Percentiles rank a stretch among this genome's conserved stretches.
phyloP scores from a whole-genome alignment of 2,329 filamentous ascomycete species.

The Fusarium foetens region DNA sequence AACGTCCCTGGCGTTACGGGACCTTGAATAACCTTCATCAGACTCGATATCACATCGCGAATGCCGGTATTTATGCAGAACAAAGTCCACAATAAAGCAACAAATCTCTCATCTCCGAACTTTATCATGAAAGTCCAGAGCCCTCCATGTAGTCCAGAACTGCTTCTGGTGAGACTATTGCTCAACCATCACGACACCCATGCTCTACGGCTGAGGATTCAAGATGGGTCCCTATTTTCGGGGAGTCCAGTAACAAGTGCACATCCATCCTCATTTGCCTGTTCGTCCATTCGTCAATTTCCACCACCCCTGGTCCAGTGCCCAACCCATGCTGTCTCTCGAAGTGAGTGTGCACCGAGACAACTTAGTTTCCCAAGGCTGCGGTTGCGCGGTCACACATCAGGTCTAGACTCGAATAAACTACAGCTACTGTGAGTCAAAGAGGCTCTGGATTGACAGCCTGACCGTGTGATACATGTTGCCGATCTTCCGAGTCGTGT shows the following conservation, averaged over 20 bases:
- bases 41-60: not conserved
- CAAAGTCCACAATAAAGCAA: not conserved
- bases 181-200: not conserved
- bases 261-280: not conserved
- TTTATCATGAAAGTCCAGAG: not conserved
- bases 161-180: not conserved
- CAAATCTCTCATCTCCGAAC: constrained; percentile 1
- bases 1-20: constrained; percentile 1
- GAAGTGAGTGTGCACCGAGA: constrained; percentile 1
- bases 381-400: constrained; percentile 18
- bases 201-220: not conserved
- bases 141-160: not conserved
- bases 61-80: not conserved
- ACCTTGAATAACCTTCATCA: not conserved
- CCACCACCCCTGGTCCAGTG: not conserved
- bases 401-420: constrained; percentile 27
- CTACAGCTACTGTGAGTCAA: not conserved
- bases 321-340: constrained; percentile 1
- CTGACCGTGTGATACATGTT: not conserved
- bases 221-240: not conserved
- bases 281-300: constrained; percentile 7
- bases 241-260: not conserved
- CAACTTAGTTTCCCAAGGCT: constrained; percentile 22
- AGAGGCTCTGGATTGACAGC: not conserved
- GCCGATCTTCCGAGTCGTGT: constrained; percentile 29